A percentile compares a stretch with the other conserved stretches of the same genome.
Conservation (phyloP, 176 grass and related monocot species). For the Coix lacrymajobi region DNA sequence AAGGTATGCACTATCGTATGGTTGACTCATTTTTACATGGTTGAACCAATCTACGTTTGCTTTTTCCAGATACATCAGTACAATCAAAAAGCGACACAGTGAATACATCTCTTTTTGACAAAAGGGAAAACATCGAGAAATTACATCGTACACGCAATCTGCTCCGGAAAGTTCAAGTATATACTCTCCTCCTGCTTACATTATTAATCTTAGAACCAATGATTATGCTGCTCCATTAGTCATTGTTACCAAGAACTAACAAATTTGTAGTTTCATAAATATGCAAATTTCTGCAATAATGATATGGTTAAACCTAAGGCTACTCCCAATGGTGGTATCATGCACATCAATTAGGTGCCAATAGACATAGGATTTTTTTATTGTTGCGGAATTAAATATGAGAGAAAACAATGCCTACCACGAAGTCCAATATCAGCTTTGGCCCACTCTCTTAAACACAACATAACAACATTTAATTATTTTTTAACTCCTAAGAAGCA, state of each 20-base stretch:
- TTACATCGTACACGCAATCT: conserved; percentile 95
- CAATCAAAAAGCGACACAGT: conserved; percentile 94
- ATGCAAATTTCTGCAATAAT: neutral
- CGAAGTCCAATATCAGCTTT: neutral
- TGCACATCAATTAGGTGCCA: neutral
- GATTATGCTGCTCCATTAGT: conserved; percentile 7
- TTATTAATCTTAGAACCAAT: neutral
- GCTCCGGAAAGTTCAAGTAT: conserved; percentile 99
- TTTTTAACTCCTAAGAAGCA: neutral
- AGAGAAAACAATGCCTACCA: neutral
- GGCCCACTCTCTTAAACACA: neutral
- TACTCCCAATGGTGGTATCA: neutral
- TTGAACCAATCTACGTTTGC: neutral
- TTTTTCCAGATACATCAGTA: conserved; percentile 79
- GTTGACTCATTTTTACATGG: neutral
- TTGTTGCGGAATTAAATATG: neutral
- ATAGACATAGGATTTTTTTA: neutral
- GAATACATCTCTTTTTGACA: conserved; percentile 94
- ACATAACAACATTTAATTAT: neutral
- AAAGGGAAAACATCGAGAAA: conserved; percentile 98
- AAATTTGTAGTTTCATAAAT: neutral
- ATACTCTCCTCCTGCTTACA: conserved; percentile 17
- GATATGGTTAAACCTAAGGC: neutral
- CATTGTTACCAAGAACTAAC: neutral
- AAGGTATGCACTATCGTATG: conserved; percentile 51